phyloP scores from a whole-genome alignment of 768 basidiomycete genomes.

The Tubosaeta sp. region DNA sequence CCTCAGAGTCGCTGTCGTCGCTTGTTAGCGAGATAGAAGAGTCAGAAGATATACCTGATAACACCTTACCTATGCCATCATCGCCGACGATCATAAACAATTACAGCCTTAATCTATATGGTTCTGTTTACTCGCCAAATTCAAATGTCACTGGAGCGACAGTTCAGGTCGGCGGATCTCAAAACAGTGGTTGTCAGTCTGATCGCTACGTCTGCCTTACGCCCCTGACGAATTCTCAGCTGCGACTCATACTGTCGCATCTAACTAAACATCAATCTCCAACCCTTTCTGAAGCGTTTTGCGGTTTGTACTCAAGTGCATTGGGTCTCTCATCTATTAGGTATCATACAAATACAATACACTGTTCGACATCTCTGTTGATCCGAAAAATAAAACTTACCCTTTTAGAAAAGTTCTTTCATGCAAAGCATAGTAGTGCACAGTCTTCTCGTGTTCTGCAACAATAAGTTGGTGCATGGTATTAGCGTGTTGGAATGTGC shows the following conservation, averaged over 20 bases:
- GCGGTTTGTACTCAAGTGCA: too few relatives aligned
- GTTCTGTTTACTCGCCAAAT: background rate
- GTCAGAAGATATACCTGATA: background rate
- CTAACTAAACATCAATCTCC: too few relatives aligned
- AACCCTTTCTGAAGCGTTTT: too few relatives aligned
- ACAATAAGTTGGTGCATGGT: too few relatives aligned
- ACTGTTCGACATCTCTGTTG: too few relatives aligned
- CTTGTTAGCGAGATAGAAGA: background rate
- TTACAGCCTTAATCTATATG: background rate
- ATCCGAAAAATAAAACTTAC: too few relatives aligned
- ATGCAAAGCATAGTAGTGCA: too few relatives aligned
- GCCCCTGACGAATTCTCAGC: background rate
- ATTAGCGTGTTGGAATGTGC: too few relatives aligned
- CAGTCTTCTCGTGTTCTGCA: too few relatives aligned
- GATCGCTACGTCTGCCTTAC: background rate
- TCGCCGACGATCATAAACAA: background rate
- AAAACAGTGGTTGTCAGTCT: conserved; percentile 8
- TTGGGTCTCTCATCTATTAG: too few relatives aligned
- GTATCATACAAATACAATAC: too few relatives aligned
- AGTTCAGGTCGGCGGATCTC: background rate
- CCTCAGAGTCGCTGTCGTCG: background rate
- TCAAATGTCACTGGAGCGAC: conserved; percentile 1
- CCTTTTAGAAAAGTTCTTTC: too few relatives aligned
- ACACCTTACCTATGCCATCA: background rate
- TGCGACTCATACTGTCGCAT: background rate